A percentile compares a stretch with the other conserved stretches of the same genome.
Conservation (phyloP, 345 rosid genomes). For the Mercurialis annua region DNA sequence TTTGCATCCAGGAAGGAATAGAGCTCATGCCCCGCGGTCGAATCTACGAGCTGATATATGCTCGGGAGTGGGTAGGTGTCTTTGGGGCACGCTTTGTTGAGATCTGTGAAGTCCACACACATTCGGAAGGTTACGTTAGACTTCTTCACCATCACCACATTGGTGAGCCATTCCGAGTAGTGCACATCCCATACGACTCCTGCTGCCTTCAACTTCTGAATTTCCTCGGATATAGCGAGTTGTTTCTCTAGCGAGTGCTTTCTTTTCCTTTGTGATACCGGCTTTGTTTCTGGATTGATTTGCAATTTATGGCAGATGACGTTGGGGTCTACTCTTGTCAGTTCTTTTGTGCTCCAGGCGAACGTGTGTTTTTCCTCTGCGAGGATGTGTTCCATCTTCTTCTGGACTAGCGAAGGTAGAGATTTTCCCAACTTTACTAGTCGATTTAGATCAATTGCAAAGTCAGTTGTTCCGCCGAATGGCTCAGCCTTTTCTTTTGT, state of each 20-base stretch:
- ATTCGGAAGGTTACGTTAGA: not conserved
- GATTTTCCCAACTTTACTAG: no score
- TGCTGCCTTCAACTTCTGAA: not conserved
- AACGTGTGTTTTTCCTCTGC: no score
- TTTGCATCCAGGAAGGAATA: not conserved
- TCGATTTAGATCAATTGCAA: no score
- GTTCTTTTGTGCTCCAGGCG: no score
- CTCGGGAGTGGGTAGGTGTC: not conserved
- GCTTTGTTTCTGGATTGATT: no score
- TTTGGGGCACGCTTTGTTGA: not conserved
- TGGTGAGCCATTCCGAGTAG: not conserved
- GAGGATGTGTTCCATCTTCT: no score
- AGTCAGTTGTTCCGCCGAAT: no score
- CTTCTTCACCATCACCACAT: not conserved
- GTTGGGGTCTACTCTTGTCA: no score
- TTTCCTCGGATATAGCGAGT: not conserved
- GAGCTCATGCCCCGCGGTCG: not conserved
- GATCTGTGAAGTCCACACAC: not conserved
- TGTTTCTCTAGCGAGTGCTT: not conserved
- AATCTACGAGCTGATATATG: not conserved
- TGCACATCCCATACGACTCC: not conserved
- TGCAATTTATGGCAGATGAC: no score
- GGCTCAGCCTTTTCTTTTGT: no score
- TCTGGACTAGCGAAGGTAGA: no score
- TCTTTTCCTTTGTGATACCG: no score